Evolutionary conservation across 441 rosid genomes (phyloP), one percentile per base, ranked within the genome.

Genomic region (Pelargonium cotyledonis): DNA sequence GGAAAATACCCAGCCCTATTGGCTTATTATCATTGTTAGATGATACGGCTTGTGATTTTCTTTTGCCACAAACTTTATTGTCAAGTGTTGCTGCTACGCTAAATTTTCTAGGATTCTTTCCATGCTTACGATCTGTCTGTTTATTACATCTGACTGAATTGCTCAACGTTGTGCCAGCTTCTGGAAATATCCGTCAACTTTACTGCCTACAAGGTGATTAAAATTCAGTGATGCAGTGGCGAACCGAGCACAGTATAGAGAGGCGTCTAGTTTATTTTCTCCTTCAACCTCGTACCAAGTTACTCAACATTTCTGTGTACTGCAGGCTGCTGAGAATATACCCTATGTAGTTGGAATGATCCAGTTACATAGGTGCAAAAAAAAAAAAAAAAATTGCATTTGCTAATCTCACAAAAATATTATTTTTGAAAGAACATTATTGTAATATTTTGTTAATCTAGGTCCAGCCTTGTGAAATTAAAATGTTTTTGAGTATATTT

Each of bases 251-350:
- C 11, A 38, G 63, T 21, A 58, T 58, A 60, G 63, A 60, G n/a
- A 15, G 35, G 23, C 4, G 1, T 23, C 12, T 23, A 23, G 63
- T 5, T 7, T 58, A 21, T 35, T 21, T 78, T 76, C 65, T 44
- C 66, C 76, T 68, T 70, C 75, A 74, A 65, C 72, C 70, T n/a
- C 57, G 6, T 8, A 38, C 6, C 41, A 38, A 8, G 1, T 38
- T 38, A 6, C 41, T 8, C 16, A 65, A 70, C 40, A 63, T 79
- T 68, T 70, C 68, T 10, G 31, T 70, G 75, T 68, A 44, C 69
- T 40, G 65, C 68, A 65, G 80, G 77, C 73, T 67, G 80, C 73
- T 69, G 74, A 74, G 81, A 76, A 66, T 76, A 75, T 43, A 71
- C 68, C 68, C 65, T 11, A 12, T 29, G 66, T 74, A 65, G 71